A percentile compares a stretch with the other conserved stretches of the same genome.
These are phyloP conservation scores for Penicillium sp. DNA, from an alignment of 2,329 filamentous ascomycete species.

Conservation along the genomic window DNA sequence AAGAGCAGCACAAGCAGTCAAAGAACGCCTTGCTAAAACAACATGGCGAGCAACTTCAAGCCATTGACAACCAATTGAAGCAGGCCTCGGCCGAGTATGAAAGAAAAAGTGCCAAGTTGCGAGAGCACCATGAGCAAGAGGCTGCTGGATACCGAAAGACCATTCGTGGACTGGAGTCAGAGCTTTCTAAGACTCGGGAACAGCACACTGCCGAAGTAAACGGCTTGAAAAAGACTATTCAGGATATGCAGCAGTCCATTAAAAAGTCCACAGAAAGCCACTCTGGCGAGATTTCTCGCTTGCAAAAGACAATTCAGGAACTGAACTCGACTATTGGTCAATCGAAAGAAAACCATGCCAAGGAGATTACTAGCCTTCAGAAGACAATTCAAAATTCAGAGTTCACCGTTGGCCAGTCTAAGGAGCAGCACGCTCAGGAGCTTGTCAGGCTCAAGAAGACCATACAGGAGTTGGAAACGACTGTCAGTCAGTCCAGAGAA, in stretches of 20 bases:
- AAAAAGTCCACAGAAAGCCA: conserved; percentile 50
- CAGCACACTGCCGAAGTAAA: conserved; percentile 55
- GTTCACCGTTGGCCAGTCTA: conserved; percentile 48
- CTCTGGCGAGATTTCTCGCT: conserved; percentile 59
- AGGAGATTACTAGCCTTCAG: conserved; percentile 62
- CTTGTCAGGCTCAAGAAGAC: conserved; percentile 58
- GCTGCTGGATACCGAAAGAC: conserved; percentile 62
- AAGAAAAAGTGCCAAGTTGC: conserved; percentile 36
- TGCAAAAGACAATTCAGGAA: conserved; percentile 58
- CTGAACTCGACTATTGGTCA: conserved; percentile 53
- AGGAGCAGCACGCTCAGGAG: conserved; percentile 53
- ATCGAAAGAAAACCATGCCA: conserved; percentile 61
- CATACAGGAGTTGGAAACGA: conserved; percentile 57
- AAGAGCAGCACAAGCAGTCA: conserved; percentile 48
- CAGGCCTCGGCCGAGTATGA: conserved; percentile 43
- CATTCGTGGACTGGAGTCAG: conserved; percentile 58
- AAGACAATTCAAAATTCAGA: conserved; percentile 62
- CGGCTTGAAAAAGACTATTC: conserved; percentile 61
- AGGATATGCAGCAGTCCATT: conserved; percentile 54
- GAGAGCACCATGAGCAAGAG: conserved; percentile 57
- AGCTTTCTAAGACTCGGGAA: conserved; percentile 50
- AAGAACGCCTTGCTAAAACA: conserved; percentile 45
- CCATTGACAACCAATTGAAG: conserved; percentile 50
- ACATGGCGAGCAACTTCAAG: conserved; percentile 48
- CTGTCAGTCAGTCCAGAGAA: conserved; percentile 55